phyloP scores from a whole-genome alignment of 2,329 filamentous ascomycete species.

The Talaromyces sp. region DNA sequence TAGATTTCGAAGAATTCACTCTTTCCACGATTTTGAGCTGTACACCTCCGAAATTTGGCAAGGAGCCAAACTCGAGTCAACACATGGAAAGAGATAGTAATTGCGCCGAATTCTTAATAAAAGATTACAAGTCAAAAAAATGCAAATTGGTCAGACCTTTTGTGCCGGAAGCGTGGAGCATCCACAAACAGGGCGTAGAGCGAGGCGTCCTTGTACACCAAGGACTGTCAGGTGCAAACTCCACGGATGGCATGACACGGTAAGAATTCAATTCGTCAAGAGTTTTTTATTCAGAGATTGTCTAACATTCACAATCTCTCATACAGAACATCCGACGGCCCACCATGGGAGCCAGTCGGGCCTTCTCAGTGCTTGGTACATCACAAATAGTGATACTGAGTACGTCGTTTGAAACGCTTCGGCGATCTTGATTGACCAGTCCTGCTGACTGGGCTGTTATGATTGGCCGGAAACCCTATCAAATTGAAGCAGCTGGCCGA shows the following conservation, averaged over 20 bases:
- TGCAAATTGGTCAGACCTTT: neutral
- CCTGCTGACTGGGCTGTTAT: neutral
- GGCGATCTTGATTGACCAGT: no score
- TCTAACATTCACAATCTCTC: no score
- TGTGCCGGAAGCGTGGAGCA: neutral
- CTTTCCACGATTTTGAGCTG: neutral
- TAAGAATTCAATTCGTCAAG: neutral
- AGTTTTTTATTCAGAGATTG: no score
- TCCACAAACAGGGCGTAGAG: neutral
- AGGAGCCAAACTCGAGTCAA: neutral
- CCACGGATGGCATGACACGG: neutral
- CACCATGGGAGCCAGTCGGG: neutral
- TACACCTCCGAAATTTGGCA: neutral
- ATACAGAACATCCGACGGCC: neutral
- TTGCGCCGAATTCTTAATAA: no score
- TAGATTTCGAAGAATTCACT: neutral
- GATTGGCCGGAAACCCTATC: neutral
- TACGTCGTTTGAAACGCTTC: neutral
- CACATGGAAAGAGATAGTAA: neutral
- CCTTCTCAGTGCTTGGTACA: neutral
- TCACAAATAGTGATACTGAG: neutral
- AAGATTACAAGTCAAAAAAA: no score
- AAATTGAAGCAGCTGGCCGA: neutral
- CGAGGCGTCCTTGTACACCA: neutral
- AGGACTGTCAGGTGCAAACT: neutral